These are phyloP conservation scores for Curvularia hawaiiensis DNA, from an alignment of 2,329 filamentous ascomycete genomes.

Conservation along the genomic window DNA sequence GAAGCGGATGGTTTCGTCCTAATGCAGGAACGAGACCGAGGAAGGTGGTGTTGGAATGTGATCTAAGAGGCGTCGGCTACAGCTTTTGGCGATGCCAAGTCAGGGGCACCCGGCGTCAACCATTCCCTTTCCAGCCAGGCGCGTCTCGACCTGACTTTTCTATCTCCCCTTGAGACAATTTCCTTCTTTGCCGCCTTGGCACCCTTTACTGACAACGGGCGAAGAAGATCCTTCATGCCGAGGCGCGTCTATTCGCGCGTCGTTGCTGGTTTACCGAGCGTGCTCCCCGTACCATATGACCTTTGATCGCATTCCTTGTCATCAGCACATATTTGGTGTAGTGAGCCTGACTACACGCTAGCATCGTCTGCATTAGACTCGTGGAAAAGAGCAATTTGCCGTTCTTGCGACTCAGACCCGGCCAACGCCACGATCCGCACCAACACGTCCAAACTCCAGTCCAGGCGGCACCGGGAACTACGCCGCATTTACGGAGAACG, in stretches of 20 bases:
- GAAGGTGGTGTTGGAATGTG: conserved; percentile 11
- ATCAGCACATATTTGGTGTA: neutral
- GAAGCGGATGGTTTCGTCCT: conserved; percentile 16
- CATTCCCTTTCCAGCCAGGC: conserved; percentile 3
- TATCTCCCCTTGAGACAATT: conserved; percentile 1
- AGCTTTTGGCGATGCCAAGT: conserved; percentile 7
- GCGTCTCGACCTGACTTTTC: conserved; percentile 3
- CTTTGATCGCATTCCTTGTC: neutral
- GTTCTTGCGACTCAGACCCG: conserved; percentile 6
- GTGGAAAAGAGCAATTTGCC: conserved; percentile 4
- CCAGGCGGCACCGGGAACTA: neutral
- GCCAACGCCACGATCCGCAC: neutral
- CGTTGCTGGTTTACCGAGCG: neutral
- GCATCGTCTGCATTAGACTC: neutral
- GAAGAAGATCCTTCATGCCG: neutral
- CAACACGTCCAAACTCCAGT: neutral
- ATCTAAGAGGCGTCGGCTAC: conserved; percentile 14
- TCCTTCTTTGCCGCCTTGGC: conserved; percentile 2
- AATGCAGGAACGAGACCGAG: conserved; percentile 16
- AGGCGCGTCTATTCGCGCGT: neutral
- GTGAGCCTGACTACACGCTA: conserved; percentile 9
- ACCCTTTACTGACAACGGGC: neutral
- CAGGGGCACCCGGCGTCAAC: conserved; percentile 18
- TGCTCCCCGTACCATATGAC: neutral
- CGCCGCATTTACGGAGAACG: neutral